Evolutionary conservation across 1,284 basidiomycete species (phyloP).

Genomic region (Schizophyllum amplum): DNA sequence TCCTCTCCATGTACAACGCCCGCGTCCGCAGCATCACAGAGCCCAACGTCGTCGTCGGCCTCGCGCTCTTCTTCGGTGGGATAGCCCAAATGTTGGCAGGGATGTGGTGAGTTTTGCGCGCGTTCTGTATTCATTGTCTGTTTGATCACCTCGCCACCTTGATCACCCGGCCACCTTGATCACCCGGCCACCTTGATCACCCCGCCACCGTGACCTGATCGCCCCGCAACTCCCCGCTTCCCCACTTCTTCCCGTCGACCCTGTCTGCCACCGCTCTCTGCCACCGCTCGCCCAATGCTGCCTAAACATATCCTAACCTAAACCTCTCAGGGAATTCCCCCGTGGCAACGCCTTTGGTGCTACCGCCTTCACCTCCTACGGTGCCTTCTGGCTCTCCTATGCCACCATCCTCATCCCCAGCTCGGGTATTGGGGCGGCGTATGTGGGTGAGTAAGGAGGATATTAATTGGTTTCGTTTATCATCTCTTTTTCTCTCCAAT

Average conservation of each 20-base stretch:
- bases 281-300: too few species aligned
- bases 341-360: constrained; percentile 59
- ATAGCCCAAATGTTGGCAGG: constrained; percentile 45
- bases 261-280: not conserved
- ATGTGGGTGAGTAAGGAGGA: too few species aligned
- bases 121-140: not conserved
- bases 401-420: constrained; percentile 59
- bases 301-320: too few species aligned
- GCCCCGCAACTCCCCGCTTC: too few species aligned
- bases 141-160: constrained; percentile 44
- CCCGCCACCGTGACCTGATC: too few species aligned
- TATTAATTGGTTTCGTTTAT: too few species aligned
- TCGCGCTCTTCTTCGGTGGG: constrained; percentile 80
- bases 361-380: constrained; percentile 78
- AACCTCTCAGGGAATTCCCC: constrained; percentile 67
- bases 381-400: constrained; percentile 81
- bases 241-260: constrained; percentile 20
- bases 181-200: not conserved
- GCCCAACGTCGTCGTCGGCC: constrained; percentile 76
- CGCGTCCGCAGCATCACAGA: constrained; percentile 38
- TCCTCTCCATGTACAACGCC: constrained; percentile 62
- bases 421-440: constrained; percentile 50
- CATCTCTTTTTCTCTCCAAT: too few species aligned
- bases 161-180: constrained; percentile 27
- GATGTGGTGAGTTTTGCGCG: constrained; percentile 37